Percentiles rank a stretch among this genome's conserved stretches.
phyloP scores from a whole-genome alignment of 306 rosid species.

The Castanospermum australe region DNA sequence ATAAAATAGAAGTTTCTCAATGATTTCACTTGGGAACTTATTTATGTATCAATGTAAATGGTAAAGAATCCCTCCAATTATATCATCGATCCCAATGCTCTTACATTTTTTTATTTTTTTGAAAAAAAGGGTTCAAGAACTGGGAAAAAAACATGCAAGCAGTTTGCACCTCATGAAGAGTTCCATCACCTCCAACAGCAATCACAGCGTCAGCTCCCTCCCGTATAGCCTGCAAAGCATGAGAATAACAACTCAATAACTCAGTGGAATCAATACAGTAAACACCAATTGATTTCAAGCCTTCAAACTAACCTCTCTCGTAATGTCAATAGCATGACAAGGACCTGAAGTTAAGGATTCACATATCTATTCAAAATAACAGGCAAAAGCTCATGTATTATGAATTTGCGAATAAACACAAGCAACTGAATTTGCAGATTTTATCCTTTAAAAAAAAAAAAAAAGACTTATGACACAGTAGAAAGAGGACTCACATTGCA shows the following conservation, averaged over 20 bases:
- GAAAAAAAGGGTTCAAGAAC: not conserved
- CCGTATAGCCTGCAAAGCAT: constrained; percentile 65
- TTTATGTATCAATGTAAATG: not conserved
- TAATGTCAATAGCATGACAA: constrained; percentile 89
- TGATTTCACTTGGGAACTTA: not conserved
- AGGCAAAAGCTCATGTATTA: not conserved
- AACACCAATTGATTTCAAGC: constrained; percentile 14
- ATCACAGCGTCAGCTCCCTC: constrained; percentile 93
- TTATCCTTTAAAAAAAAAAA: not conserved
- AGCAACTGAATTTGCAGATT: constrained; percentile 22
- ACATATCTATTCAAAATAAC: constrained; percentile 58
- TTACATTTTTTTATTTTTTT: no score
- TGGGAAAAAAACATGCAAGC: not conserved
- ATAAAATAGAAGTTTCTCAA: constrained; percentile 6
- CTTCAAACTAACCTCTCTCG: constrained; percentile 72
- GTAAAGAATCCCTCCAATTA: not conserved
- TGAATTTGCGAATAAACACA: constrained; percentile 9
- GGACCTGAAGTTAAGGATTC: constrained; percentile 94
- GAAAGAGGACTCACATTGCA: constrained; percentile 61
- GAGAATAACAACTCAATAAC: constrained; percentile 7
- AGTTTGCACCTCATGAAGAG: constrained; percentile 83
- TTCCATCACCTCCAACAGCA: constrained; percentile 98
- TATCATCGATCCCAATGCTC: not conserved
- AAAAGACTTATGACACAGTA: not conserved
- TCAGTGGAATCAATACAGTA: not conserved